Conservation (phyloP, 2,329 filamentous ascomycete genomes). For the Periglandula ipomoeae region DNA sequence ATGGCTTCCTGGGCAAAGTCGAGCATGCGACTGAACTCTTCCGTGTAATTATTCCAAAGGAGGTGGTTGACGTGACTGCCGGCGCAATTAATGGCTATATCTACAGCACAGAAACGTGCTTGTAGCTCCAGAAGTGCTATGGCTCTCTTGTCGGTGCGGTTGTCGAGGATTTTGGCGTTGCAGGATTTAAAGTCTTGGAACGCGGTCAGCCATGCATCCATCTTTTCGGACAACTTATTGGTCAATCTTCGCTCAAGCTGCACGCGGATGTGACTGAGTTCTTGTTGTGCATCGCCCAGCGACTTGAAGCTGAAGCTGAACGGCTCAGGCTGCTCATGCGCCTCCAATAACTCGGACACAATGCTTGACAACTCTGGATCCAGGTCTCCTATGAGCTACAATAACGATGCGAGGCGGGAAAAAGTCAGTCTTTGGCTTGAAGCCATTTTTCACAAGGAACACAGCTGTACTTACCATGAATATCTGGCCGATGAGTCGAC, state of each 20-base stretch:
- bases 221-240: background rate
- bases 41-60: background rate
- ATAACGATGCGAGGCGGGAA: background rate
- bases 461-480: background rate
- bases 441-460: background rate
- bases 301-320: background rate
- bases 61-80: background rate
- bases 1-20: background rate
- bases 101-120: background rate
- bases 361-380: background rate
- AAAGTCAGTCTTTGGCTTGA: background rate
- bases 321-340: background rate
- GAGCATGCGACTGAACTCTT: background rate
- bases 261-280: background rate
- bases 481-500: background rate
- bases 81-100: background rate
- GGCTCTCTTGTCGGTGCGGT: background rate
- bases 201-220: background rate
- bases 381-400: background rate
- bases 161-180: background rate
- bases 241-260: background rate
- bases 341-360: background rate
- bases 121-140: background rate
- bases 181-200: background rate
- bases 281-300: background rate